phyloP scores from a whole-genome alignment of 345 rosid species.

The Pugionium cornutum region DNA sequence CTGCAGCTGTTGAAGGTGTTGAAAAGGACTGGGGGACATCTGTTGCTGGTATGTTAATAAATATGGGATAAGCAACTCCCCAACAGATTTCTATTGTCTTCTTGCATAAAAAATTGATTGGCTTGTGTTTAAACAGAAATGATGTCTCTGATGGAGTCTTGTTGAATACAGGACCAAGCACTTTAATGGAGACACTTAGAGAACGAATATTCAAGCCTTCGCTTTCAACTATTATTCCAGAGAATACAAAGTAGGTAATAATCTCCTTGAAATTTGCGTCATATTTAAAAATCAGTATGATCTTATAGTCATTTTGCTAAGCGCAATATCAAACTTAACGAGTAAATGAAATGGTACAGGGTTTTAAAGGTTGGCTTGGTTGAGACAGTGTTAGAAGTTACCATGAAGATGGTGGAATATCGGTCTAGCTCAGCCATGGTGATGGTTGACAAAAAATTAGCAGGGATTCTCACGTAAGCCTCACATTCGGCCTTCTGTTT shows the following conservation, averaged over 20 bases:
- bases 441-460: constrained; percentile 69
- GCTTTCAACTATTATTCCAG: constrained; percentile 74
- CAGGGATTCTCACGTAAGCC: constrained; percentile 90
- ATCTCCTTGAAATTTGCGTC: constrained; percentile 36
- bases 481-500: background rate
- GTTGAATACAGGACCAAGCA: constrained; percentile 60
- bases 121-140: background rate
- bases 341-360: constrained; percentile 48
- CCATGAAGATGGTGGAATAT: constrained; percentile 86
- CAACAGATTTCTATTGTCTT: background rate
- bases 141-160: constrained; percentile 10
- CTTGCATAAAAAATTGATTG: background rate
- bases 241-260: constrained; percentile 99
- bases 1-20: constrained; percentile 99
- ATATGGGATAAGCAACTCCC: background rate
- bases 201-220: constrained; percentile 91
- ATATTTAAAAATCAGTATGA: background rate
- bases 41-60: constrained; percentile 56
- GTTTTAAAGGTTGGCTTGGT: constrained; percentile 73
- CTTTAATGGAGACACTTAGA: constrained; percentile 81
- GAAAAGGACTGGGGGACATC: constrained; percentile 90
- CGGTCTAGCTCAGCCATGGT: constrained; percentile 74
- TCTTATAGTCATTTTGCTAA: constrained; percentile 12
- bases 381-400: constrained; percentile 67
- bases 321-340: constrained; percentile 8